These are phyloP conservation scores for Coffea humblotiana DNA, from an alignment of 305 asterid genomes.

Conservation along the genomic window DNA sequence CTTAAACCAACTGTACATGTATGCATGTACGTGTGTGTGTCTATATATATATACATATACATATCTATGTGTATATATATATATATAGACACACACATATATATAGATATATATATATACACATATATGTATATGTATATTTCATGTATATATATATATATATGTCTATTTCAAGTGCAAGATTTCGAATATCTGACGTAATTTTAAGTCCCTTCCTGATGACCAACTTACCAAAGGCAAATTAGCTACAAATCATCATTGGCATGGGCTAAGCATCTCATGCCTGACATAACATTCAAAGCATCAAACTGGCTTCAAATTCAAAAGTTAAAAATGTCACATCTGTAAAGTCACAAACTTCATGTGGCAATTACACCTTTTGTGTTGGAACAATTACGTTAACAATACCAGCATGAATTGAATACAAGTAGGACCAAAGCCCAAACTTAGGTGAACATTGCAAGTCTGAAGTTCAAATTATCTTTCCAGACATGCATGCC, in stretches of 20 bases:
- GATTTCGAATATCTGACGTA: too few relatives aligned
- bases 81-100: too few relatives aligned
- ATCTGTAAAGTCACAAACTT: background rate
- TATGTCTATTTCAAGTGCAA: too few relatives aligned
- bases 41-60: too few relatives aligned
- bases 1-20: background rate
- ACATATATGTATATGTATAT: too few relatives aligned
- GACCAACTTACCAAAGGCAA: too few relatives aligned
- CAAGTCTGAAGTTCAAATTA: background rate
- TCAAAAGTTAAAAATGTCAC: background rate
- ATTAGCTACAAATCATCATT: background rate
- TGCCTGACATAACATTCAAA: background rate
- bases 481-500: background rate
- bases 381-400: background rate
- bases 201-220: too few relatives aligned
- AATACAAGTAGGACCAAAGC: constrained; percentile 4
- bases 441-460: background rate
- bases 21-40: too few relatives aligned
- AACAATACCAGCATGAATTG: background rate
- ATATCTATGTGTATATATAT: too few relatives aligned
- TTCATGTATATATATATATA: too few relatives aligned
- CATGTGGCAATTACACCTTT: background rate
- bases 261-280: background rate
- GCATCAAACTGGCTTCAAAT: background rate
- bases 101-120: too few relatives aligned